Evolutionary conservation across 2,329 filamentous ascomycete genomes (phyloP).

Genomic region (Colletotrichum trifolii): DNA sequence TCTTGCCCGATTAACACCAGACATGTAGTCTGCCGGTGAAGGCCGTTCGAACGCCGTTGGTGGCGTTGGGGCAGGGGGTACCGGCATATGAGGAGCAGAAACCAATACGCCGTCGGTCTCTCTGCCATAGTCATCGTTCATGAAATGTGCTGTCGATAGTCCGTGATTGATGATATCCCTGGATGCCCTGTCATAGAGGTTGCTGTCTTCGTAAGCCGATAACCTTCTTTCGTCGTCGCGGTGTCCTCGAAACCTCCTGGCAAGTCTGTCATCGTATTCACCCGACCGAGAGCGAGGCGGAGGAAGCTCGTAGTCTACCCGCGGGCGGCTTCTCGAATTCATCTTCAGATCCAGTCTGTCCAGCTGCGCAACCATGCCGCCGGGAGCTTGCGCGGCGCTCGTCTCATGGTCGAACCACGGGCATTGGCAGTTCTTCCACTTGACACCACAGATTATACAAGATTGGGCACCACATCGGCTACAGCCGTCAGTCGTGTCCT

Average conservation of each 20-base stretch:
- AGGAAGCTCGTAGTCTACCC: conserved; percentile 27
- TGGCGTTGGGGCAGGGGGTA: conserved; percentile 45
- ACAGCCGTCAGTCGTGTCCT: conserved; percentile 26
- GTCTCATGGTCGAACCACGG: conserved; percentile 78
- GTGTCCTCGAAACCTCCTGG: conserved; percentile 59
- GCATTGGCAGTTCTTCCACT: conserved; percentile 87
- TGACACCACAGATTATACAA: conserved; percentile 84
- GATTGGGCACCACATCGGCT: conserved; percentile 85
- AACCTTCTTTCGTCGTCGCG: conserved; percentile 56
- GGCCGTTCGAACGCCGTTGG: conserved; percentile 49
- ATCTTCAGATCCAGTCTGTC: conserved; percentile 21
- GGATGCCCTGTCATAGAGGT: conserved; percentile 48
- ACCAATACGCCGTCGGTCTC: conserved; percentile 47
- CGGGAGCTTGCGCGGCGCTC: conserved; percentile 62
- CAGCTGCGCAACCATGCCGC: conserved; percentile 42
- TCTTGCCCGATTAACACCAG: conserved; percentile 55
- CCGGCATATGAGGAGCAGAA: conserved; percentile 34
- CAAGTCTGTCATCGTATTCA: conserved; percentile 58
- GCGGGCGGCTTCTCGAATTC: conserved; percentile 34
- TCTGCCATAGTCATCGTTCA: conserved; percentile 69
- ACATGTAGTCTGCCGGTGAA: conserved; percentile 53
- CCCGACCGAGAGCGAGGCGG: conserved; percentile 38
- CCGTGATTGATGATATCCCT: conserved; percentile 57
- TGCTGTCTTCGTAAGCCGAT: conserved; percentile 48
- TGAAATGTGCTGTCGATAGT: conserved; percentile 66